phyloP scores from a whole-genome alignment of 768 basidiomycete genomes.

The Agrocybe praecox region DNA sequence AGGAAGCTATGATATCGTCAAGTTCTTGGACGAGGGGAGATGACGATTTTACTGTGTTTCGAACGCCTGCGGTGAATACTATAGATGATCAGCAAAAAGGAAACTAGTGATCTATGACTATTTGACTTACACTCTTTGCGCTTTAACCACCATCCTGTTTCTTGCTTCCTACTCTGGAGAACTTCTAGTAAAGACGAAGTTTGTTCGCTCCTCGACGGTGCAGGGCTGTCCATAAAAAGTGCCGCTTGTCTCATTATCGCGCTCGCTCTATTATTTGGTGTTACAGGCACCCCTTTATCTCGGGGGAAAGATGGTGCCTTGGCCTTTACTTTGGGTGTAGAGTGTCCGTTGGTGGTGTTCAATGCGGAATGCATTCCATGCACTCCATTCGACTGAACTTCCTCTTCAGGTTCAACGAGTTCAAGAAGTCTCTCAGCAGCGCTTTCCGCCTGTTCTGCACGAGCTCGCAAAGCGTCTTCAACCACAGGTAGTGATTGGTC shows the following conservation, averaged over 20 bases:
- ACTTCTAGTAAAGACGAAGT: conserved; percentile 66
- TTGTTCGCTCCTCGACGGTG: conserved; percentile 38
- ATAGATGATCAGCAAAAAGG: conserved; percentile 6
- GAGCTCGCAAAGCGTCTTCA: conserved; percentile 84
- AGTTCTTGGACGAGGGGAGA: conserved; percentile 52
- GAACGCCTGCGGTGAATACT: conserved; percentile 55
- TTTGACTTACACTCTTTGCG: conserved; percentile 63
- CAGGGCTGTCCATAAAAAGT: conserved; percentile 82
- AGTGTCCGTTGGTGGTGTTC: conserved; percentile 40
- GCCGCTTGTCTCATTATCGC: conserved; percentile 74
- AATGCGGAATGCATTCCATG: conserved; percentile 58
- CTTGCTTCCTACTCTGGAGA: conserved; percentile 65
- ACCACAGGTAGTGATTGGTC: conserved; percentile 53
- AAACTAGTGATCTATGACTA: neutral
- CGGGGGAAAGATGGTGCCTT: conserved; percentile 39
- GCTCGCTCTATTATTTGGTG: conserved; percentile 62
- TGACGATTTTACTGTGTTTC: conserved; percentile 39
- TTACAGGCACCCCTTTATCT: conserved; percentile 48
- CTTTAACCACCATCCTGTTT: conserved; percentile 86
- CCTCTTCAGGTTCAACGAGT: conserved; percentile 80
- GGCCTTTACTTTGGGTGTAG: conserved; percentile 41
- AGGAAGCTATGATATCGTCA: conserved; percentile 49
- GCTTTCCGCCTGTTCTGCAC: conserved; percentile 92
- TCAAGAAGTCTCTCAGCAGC: conserved; percentile 89
- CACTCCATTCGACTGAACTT: conserved; percentile 39